Evolutionary conservation across 805 yeast genomes (phyloP).

Genomic region (Komagataella ulmi): DNA sequence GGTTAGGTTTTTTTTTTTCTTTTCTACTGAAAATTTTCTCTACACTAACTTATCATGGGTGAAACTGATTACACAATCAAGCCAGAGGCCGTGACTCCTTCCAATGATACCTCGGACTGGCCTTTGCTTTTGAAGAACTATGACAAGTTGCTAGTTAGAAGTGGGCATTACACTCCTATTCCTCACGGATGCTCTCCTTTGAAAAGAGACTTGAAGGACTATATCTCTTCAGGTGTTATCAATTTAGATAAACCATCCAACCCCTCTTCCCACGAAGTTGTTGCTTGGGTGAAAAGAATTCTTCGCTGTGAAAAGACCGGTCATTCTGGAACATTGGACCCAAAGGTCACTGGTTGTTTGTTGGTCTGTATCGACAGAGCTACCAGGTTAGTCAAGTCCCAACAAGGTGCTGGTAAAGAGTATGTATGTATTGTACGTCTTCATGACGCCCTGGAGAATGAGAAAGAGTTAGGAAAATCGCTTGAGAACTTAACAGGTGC

Average conservation of each 20-base stretch:
- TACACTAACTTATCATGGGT: neutral
- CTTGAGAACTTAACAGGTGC: conserved; percentile 97
- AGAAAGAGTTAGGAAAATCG: conserved; percentile 71
- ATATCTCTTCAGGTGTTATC: conserved; percentile 89
- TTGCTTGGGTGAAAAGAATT: conserved; percentile 97
- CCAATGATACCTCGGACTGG: conserved; percentile 88
- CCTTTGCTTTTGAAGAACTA: conserved; percentile 88
- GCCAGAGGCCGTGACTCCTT: conserved; percentile 71
- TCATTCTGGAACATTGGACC: conserved; percentile 98
- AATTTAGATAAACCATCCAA: conserved; percentile 96
- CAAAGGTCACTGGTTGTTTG: conserved; percentile 92
- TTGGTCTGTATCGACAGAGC: conserved; percentile 98
- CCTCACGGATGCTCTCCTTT: conserved; percentile 92
- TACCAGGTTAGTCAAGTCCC: conserved; percentile 93
- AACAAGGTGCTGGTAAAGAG: conserved; percentile 99
- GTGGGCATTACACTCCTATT: conserved; percentile 95
- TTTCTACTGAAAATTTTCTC: neutral
- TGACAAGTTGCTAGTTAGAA: conserved; percentile 87
- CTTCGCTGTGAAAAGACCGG: conserved; percentile 95
- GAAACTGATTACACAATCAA: conserved; percentile 55
- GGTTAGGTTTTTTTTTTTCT: neutral
- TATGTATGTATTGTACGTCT: conserved; percentile 95
- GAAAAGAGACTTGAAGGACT: conserved; percentile 84
- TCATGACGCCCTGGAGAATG: conserved; percentile 86
- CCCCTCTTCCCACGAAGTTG: conserved; percentile 98